Base-by-base conservation (phyloP, 495 filamentous ascomycete genomes). In the Chaetomidium leptoderma region DNA sequence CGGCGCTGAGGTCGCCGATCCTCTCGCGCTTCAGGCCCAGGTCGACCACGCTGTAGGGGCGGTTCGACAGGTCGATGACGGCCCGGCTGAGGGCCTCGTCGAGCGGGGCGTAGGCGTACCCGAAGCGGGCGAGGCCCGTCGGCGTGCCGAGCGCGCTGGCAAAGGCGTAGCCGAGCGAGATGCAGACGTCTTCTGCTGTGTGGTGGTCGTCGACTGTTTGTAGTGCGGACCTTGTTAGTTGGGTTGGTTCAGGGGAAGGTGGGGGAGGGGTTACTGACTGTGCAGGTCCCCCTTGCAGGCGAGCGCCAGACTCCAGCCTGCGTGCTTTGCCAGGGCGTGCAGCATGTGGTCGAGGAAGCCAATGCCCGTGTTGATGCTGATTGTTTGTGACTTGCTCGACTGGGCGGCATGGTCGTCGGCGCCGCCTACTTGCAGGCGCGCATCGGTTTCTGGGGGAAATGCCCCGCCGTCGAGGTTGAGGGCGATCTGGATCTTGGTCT, bases 341-440 rank as follows among this genome's bases (percentile, higher is more conserved):
- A 98, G 78, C 93, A 98, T 97, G 77, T 98, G 93, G 76, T 98
- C 93, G 32, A 98, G 77, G 74, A 98, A 98, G n/a, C 93, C 93
- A 67, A 98, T 95, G 47, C 93, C 93, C 2, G 92, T 93, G 79
- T 88, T 87, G 56, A 97, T 80, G 69, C 81, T 84, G 66, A 98
- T 95, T 46, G 82, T 81, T 76, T 97, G 95, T 50, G 84, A 86
- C 35, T 84, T 81, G 37, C 85, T 89, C 63, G 83, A 77, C 65
- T 97, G 95, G 1, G 85, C 82, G 5, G 93, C 92, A 71, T 98
- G 93, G 46, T 77, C 74, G 32, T 76, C 73, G 37, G 73, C 72
- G 17, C 23, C 49, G 70, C 75, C 58, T 4, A 61, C 59, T 36
- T 75, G 62, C 27, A 80, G 59, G 30, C 71, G 67, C 2, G 67